Evolutionary conservation across 2,329 filamentous ascomycete species (phyloP).

Genomic region (Talaromyces marneffei): DNA sequence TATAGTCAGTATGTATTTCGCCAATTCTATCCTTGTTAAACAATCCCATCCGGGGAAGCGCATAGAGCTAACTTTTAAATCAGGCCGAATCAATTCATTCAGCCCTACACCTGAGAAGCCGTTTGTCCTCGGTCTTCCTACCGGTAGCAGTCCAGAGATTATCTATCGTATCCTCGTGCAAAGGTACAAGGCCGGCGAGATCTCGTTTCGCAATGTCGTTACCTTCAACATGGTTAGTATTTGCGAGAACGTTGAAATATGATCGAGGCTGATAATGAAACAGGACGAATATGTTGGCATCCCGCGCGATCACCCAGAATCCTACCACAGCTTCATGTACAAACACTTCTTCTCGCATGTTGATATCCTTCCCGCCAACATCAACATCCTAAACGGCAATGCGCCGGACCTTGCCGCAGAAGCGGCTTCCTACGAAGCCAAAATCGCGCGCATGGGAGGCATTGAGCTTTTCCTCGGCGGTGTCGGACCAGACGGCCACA

Average conservation of each 20-base stretch:
- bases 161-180: slow-evolving; percentile 71
- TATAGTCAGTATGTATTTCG: slow-evolving; percentile 56
- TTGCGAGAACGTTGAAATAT: background rate
- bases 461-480: slow-evolving; percentile 83
- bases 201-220: slow-evolving; percentile 82
- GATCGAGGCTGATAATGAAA: background rate
- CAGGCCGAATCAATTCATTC: slow-evolving; percentile 72
- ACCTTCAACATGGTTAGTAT: slow-evolving; percentile 78
- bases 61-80: background rate
- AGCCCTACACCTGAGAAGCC: slow-evolving; percentile 65
- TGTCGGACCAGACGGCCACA: slow-evolving; percentile 80
- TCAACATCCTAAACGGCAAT: slow-evolving; percentile 79
- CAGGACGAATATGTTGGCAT: slow-evolving; percentile 83
- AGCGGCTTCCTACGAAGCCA: slow-evolving; percentile 71
- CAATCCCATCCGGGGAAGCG: background rate
- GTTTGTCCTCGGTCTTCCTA: slow-evolving; percentile 78
- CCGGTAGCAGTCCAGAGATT: slow-evolving; percentile 71
- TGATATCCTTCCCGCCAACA: slow-evolving; percentile 73
- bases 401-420: slow-evolving; percentile 68
- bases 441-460: slow-evolving; percentile 67
- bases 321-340: slow-evolving; percentile 92
- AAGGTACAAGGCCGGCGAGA: slow-evolving; percentile 44
- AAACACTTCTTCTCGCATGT: slow-evolving; percentile 84
- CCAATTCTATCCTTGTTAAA: background rate
- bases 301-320: slow-evolving; percentile 74